phyloP scores from a whole-genome alignment of 495 filamentous ascomycete genomes.

The Xylaria curta region DNA sequence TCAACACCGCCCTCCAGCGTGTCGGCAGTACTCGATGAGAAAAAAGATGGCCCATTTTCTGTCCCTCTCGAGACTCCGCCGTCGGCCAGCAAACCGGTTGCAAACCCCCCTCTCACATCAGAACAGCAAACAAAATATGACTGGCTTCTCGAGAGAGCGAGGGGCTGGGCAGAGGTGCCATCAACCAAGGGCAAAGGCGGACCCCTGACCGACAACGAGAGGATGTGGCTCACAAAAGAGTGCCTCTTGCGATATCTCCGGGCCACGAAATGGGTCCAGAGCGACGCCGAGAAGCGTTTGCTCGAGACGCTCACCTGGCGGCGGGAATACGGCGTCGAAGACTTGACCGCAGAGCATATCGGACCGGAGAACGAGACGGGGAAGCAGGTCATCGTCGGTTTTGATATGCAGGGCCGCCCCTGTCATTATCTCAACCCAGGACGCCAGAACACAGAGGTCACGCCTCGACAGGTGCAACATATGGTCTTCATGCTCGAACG shows the following conservation, averaged over 20 bases:
- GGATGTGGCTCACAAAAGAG: slow-evolving; percentile 88
- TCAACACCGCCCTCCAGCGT: slow-evolving; percentile 28
- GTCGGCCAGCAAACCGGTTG: slow-evolving; percentile 58
- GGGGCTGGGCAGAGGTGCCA: slow-evolving; percentile 74
- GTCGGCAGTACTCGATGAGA: slow-evolving; percentile 47
- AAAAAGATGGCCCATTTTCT: slow-evolving; percentile 59
- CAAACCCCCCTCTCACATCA: slow-evolving; percentile 62
- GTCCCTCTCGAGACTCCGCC: slow-evolving; percentile 73
- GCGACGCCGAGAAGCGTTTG: slow-evolving; percentile 77
- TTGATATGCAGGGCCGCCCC: slow-evolving; percentile 79
- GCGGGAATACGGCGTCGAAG: slow-evolving; percentile 78
- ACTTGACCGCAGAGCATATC: slow-evolving; percentile 82
- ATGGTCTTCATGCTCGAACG: slow-evolving; percentile 95
- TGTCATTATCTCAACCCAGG: slow-evolving; percentile 89
- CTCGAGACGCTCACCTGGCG: slow-evolving; percentile 85
- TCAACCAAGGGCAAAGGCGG: slow-evolving; percentile 65
- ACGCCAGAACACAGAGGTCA: slow-evolving; percentile 90
- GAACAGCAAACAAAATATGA: slow-evolving; percentile 89
- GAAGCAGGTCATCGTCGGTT: slow-evolving; percentile 89
- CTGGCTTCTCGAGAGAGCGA: slow-evolving; percentile 68
- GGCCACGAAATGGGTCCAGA: slow-evolving; percentile 86
- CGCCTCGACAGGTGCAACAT: slow-evolving; percentile 90
- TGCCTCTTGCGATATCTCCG: slow-evolving; percentile 92
- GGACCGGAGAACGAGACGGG: slow-evolving; percentile 92
- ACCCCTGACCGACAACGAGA: slow-evolving; percentile 79